phyloP scores from a whole-genome alignment of 257 asterid genomes.

The Eustoma russellianum region DNA sequence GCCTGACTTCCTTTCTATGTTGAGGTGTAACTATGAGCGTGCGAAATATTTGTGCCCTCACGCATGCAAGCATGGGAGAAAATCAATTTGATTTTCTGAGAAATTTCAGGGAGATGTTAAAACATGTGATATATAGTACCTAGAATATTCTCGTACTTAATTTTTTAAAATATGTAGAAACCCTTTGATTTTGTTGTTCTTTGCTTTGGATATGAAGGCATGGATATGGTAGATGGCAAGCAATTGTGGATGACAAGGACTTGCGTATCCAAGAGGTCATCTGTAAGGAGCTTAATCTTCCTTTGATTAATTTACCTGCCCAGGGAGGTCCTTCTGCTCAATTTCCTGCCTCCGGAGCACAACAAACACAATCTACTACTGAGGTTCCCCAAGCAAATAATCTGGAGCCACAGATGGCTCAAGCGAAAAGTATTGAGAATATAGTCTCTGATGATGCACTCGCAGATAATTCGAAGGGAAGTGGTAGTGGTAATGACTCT shows the following conservation, averaged over 20 bases:
- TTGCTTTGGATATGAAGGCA: constrained; percentile 45
- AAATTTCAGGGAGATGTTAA: too few relatives aligned
- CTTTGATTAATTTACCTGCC: constrained; percentile 42
- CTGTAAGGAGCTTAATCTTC: constrained; percentile 81
- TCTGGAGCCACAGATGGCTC: constrained; percentile 32
- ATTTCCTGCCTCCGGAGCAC: constrained; percentile 20
- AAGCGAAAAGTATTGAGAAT: constrained; percentile 32
- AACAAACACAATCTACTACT: constrained; percentile 36
- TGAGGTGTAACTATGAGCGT: too few relatives aligned
- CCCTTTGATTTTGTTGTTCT: constrained; percentile 11
- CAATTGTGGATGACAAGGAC: constrained; percentile 88
- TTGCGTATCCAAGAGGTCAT: constrained; percentile 75
- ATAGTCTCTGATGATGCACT: constrained; percentile 33
- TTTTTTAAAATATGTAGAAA: not conserved
- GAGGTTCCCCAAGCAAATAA: constrained; percentile 36
- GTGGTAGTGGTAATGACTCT: constrained; percentile 31
- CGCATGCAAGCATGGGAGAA: too few relatives aligned
- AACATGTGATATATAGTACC: too few relatives aligned
- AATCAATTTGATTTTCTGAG: too few relatives aligned
- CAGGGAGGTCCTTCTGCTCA: constrained; percentile 54
- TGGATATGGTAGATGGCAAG: constrained; percentile 99
- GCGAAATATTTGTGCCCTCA: too few relatives aligned
- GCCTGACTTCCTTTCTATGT: too few relatives aligned
- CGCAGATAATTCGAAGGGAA: constrained; percentile 35
- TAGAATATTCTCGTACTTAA: not conserved